Conservation (phyloP, 2,329 filamentous ascomycete species). For the Colletotrichum eleusines region DNA sequence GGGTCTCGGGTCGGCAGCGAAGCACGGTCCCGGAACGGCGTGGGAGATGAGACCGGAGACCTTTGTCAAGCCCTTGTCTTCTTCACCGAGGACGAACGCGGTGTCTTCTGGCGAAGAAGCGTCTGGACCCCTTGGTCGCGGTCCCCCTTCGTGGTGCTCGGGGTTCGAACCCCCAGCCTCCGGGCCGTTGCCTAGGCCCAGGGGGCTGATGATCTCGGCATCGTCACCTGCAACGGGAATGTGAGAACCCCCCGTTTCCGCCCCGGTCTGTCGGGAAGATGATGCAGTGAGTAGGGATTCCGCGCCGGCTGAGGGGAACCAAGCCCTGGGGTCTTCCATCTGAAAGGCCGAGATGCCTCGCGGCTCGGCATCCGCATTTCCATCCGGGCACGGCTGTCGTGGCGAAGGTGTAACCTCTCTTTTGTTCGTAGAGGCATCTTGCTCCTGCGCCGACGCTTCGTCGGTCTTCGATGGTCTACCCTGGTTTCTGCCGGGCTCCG, state of each 20-base stretch:
- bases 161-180: background rate
- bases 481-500: background rate
- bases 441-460: background rate
- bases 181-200: background rate
- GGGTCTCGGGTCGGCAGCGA: background rate
- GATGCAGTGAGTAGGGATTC: background rate
- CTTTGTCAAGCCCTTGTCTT: background rate
- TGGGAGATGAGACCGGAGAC: background rate
- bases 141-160: background rate
- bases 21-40: background rate
- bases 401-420: background rate
- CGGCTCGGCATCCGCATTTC: background rate
- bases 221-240: too few relatives aligned
- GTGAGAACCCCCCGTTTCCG: background rate
- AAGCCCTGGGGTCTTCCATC: background rate
- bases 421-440: too few relatives aligned
- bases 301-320: background rate
- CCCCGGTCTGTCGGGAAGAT: background rate
- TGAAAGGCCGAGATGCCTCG: background rate
- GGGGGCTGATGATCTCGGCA: background rate
- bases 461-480: too few relatives aligned
- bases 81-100: background rate
- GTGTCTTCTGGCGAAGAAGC: background rate
- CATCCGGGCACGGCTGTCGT: too few relatives aligned
- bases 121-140: too few relatives aligned